phyloP scores from a whole-genome alignment of 805 yeast species.

The Candida pseudofarinosa region DNA sequence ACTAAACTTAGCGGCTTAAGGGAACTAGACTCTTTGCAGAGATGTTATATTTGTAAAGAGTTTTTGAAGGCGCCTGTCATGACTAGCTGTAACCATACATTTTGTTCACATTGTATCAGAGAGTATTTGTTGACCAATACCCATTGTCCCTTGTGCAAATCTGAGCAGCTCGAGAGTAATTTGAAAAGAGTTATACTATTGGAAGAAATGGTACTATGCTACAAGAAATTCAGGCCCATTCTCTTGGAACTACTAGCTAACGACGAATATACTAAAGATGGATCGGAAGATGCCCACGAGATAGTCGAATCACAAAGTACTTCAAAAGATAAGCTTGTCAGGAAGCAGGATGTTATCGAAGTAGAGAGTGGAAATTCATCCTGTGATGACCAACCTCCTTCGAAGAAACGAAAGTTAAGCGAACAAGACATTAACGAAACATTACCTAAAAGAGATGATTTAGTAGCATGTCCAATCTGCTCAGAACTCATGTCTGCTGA shows the following conservation, averaged over 20 bases:
- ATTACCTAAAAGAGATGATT: conserved; percentile 12
- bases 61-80: conserved; percentile 73
- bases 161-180: conserved; percentile 65
- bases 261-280: not conserved
- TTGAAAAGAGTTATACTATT: conserved; percentile 61
- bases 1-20: conserved; percentile 53
- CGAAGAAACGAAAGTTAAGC: conserved; percentile 1
- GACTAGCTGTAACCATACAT: conserved; percentile 84
- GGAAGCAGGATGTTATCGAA: conserved; percentile 9
- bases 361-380: conserved; percentile 6
- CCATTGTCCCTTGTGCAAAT: conserved; percentile 75
- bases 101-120: conserved; percentile 84
- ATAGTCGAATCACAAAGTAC: not conserved
- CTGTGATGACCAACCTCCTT: conserved; percentile 1
- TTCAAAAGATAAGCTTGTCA: not conserved
- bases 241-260: conserved; percentile 27
- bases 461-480: conserved; percentile 71
- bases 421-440: conserved; percentile 8
- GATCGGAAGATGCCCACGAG: not conserved
- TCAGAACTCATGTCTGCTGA: conserved; percentile 48
- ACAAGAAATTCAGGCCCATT: conserved; percentile 37
- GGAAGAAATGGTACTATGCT: conserved; percentile 67
- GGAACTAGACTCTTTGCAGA: conserved; percentile 62
- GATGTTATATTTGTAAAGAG: conserved; percentile 90
- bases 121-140: conserved; percentile 56